Base-by-base conservation (phyloP, 106 monocot genomes). In the Dendrobium huoshanense region DNA sequence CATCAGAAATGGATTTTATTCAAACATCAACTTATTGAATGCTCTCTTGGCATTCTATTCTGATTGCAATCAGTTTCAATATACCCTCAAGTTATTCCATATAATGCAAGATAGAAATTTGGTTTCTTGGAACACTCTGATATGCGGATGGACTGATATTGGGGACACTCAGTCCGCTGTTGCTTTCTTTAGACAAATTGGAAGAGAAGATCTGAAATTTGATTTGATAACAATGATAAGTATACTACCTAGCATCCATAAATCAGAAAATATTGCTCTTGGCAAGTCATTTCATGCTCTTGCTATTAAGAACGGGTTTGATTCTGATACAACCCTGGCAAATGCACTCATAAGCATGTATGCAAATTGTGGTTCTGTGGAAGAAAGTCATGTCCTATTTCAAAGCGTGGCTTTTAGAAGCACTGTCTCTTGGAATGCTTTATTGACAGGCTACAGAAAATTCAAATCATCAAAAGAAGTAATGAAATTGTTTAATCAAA, bases 301-400 rank as follows among this genome's bases (percentile, higher is more conserved):
- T 37, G 82, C 77, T 37, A 83, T 87, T 51, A 87, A 79, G 82
- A 82, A 19, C 72, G 93, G 93, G 7, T 89, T 84, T 37, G 64
- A 43, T 55, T 89, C 73, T 4, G 91, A 94, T 80, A 44, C 55
- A 33, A 81, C 87, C 78, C 81, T 94, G 17, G 75, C 58, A 19
- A 94, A 94, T 85, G 91, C 91, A 42, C 84, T 94, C 19, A 91
- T 94, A 83, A 91, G 79, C 59, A 89, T 94, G 91, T 91, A 91
- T 48, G 40, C 81, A 31, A 89, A 87, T 58, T 89, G 82, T 70
- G 79, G 84, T 41, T 43, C 67, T 73, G 7, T 86, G 41, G 81
- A 81, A 19, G 24, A 83, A 58, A 82, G 80, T 77, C 40, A 75
- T 41, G 15, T 54, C 7, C 86, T 94, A 25, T 89, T 91, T 22